Evolutionary conservation across 768 basidiomycete species (phyloP).

Genomic region (Termitomyces sp.): DNA sequence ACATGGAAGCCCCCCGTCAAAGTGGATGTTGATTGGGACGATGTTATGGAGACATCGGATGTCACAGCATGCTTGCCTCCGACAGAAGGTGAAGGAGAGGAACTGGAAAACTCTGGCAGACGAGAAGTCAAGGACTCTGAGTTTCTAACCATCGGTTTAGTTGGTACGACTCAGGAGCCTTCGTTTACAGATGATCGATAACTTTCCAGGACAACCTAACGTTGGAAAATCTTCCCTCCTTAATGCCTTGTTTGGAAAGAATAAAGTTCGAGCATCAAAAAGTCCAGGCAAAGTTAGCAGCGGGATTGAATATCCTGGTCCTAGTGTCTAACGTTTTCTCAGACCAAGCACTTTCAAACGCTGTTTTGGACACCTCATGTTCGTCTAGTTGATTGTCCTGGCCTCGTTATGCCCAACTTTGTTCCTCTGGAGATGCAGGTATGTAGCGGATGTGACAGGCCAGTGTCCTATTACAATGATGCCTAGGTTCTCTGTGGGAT

Average conservation of each 20-base stretch:
- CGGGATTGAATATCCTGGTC: not conserved
- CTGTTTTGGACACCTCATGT: conserved; percentile 84
- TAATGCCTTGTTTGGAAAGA: conserved; percentile 83
- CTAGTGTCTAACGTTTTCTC: not conserved
- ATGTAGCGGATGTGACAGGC: conserved; percentile 9
- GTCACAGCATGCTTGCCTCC: conserved; percentile 33
- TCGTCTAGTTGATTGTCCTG: conserved; percentile 92
- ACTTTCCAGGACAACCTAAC: conserved; percentile 76
- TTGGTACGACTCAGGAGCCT: conserved; percentile 41
- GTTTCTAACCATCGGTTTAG: conserved; percentile 74
- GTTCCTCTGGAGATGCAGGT: conserved; percentile 84
- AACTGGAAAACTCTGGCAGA: conserved; percentile 11
- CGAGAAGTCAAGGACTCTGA: conserved; percentile 38
- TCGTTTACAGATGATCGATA: not conserved
- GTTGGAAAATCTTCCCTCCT: conserved; percentile 92
- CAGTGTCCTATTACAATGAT: conserved; percentile 3
- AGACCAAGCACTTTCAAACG: conserved; percentile 97
- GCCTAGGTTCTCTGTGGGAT: conserved; percentile 62
- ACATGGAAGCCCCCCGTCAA: conserved; percentile 68
- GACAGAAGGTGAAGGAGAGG: conserved; percentile 24
- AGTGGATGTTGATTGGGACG: conserved; percentile 69
- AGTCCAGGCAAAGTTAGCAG: conserved; percentile 75
- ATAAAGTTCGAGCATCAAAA: conserved; percentile 75
- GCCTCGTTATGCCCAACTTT: conserved; percentile 84
- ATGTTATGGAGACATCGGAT: conserved; percentile 40